Base-by-base conservation (phyloP, 192 early-diverging fungal genomes). In the Coemansia sp. region DNA sequence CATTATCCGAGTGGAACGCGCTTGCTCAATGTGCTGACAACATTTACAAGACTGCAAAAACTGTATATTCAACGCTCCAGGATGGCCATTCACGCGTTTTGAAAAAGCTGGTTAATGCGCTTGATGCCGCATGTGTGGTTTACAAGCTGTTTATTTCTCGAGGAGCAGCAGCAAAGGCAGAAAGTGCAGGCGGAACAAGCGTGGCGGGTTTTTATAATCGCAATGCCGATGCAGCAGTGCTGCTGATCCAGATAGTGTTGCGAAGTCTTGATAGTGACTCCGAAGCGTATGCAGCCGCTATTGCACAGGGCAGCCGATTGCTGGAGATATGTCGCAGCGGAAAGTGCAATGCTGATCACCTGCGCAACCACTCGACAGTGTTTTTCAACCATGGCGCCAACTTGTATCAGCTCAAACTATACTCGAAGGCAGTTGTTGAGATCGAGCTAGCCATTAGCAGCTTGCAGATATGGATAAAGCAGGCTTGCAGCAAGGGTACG, bases 361-460 rank as follows among this genome's bases (percentile, higher is more conserved):
- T 76, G 43, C 74, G 74, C 42, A 70, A 43, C 52, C 74, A 76
- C 39, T 76, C 74, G 20, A 63, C 67, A 6, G 62, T 76, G 47
- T 60, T 60, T 14, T 76, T 70, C 50, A 76, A 76, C 49, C 63
- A 40, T 11, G 74, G 67, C 3, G 74, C 74, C 3, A 17, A 42
- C 12, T 34, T 70, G 21, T 76, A 62, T n/a, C 74, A 70, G 55
- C 74, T 70, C 9, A 66, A 70, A 23, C 47, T 62, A 9, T 63
- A 62, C 11, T 15, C 21, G 0, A 55, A 43, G 20, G 74, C 74
- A 0, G 74, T 66, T 0, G 36, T 41, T 12, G 59, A 62, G 11
- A 55, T 66, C 23, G 63, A 66, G 49, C 20, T 37, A 31, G 62
- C 74, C 0, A 76, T 76, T 18, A 28, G 43, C 0, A 76, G 73